These are phyloP conservation scores for Aspergillus alliaceus DNA, from an alignment of 2,329 filamentous ascomycete genomes.

Conservation along the genomic window DNA sequence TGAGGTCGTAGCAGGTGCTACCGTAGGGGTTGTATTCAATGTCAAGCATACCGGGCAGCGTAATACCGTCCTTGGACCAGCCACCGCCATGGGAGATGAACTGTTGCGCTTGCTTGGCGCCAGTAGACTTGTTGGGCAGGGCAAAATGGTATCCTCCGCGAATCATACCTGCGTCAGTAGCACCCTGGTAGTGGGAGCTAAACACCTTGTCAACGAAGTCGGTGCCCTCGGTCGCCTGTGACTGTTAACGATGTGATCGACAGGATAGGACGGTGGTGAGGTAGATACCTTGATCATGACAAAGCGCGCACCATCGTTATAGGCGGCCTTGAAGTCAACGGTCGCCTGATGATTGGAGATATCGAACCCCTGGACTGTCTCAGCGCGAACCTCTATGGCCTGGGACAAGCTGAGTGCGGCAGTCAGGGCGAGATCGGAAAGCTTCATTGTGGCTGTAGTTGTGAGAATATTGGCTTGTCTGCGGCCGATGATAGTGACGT, in stretches of 20 bases:
- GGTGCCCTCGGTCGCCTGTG: constrained; percentile 53
- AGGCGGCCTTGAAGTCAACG: constrained; percentile 10
- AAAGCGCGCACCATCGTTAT: constrained; percentile 11
- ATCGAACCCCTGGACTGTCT: constrained; percentile 12
- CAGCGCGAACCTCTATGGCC: neutral
- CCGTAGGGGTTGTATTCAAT: constrained; percentile 47
- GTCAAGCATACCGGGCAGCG: constrained; percentile 58
- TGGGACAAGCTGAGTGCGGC: neutral
- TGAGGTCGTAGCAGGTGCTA: constrained; percentile 48
- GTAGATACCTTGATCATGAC: constrained; percentile 13
- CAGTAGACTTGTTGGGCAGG: constrained; percentile 45
- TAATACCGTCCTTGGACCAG: constrained; percentile 54
- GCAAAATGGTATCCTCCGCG: constrained; percentile 60
- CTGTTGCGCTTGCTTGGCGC: constrained; percentile 50
- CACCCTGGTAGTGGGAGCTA: constrained; percentile 49
- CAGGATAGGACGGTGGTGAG: fast-evolving
- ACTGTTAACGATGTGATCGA: neutral
- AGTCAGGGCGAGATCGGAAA: neutral
- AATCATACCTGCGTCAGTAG: constrained; percentile 53
- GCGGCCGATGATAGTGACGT: neutral
- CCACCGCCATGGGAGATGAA: constrained; percentile 55
- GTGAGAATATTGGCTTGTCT: neutral
- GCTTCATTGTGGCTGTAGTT: constrained; percentile 6
- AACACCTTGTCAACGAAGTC: constrained; percentile 48
- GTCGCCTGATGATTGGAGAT: constrained; percentile 13